Evolutionary conservation across 2,329 filamentous ascomycete species (phyloP).

Genomic region (Fusarium marasasianum): DNA sequence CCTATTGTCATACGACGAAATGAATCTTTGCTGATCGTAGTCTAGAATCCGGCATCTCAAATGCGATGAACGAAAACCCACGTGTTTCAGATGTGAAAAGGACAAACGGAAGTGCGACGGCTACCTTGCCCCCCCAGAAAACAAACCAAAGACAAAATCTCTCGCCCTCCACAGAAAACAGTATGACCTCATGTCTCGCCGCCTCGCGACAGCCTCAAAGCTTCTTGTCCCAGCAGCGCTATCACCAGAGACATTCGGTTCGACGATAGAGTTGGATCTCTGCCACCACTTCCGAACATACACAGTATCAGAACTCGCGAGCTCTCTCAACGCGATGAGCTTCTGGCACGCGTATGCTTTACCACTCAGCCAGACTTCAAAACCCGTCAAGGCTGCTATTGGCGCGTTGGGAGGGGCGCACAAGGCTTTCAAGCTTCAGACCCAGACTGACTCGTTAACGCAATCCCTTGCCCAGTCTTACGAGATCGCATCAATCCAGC

Average conservation of each 20-base stretch:
- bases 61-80: slow-evolving; percentile 21
- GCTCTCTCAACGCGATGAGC: neutral
- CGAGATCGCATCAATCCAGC: neutral
- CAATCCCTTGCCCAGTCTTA: slow-evolving; percentile 1
- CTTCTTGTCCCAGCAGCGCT: neutral
- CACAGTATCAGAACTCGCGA: neutral
- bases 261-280: neutral
- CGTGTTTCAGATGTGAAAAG: slow-evolving; percentile 9
- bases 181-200: neutral
- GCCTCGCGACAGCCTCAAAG: neutral
- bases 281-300: slow-evolving; percentile 15
- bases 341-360: slow-evolving; percentile 9
- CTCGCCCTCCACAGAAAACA: neutral
- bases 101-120: slow-evolving; percentile 15
- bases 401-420: slow-evolving; percentile 16
- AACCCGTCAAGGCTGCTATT: neutral
- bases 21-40: neutral
- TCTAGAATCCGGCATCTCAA: slow-evolving; percentile 21
- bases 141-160: neutral
- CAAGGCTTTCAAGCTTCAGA: slow-evolving; percentile 9
- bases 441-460: neutral
- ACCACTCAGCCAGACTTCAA: neutral
- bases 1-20: accelerated
- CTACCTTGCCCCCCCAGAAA: neutral
- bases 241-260: neutral